Evolutionary conservation across 129 eudicot genomes (phyloP), one percentile per base, ranked within the genome.

Genomic region (Calendula officinalis): DNA sequence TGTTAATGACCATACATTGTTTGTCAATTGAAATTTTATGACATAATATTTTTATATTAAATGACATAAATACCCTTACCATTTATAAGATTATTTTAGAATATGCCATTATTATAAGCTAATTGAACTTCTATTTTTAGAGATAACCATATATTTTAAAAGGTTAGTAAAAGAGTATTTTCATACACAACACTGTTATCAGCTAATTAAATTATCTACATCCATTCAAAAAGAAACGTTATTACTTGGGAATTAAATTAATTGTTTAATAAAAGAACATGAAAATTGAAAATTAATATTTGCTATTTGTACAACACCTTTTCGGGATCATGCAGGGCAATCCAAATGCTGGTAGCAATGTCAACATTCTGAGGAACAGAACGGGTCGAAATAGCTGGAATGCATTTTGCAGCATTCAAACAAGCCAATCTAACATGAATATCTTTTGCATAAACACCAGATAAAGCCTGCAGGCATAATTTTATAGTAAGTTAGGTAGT

Each of bases 361-460:
- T 86, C 95, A 17, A 83, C 90, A 86, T 82, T 71, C 74, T 82
- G 75, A 56, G 95, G 88, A 67, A 94, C 78, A 42, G 94, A 72
- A 58, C 91, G 90, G 56, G 84, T 77, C 53, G 97, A 72, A 58
- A 94, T 84, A 62, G 99, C 92, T 51, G 99, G 99, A 75, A 89
- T 89, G 82, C 97, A 94, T 64, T 89, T 94, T 22, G 80, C 84
- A 66, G 97, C 99, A 80, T 83, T 89, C 49, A 92, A 84, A 84
- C 99, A 94, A 46, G 97, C 95, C 82, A 89, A 63, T 77, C 99
- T 81, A 17, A 94, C 99, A 82, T 86, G 97, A 60, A 82, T 68
- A 40, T 84, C 99, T 86, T 94, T 94, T 7, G 99, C 99, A 94
- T 94, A 94, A 56, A 94, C 75, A 52, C 99, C 99, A 71, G 64